Base-by-base conservation (phyloP, 441 rosid species). In the Gossypium trilobum region DNA sequence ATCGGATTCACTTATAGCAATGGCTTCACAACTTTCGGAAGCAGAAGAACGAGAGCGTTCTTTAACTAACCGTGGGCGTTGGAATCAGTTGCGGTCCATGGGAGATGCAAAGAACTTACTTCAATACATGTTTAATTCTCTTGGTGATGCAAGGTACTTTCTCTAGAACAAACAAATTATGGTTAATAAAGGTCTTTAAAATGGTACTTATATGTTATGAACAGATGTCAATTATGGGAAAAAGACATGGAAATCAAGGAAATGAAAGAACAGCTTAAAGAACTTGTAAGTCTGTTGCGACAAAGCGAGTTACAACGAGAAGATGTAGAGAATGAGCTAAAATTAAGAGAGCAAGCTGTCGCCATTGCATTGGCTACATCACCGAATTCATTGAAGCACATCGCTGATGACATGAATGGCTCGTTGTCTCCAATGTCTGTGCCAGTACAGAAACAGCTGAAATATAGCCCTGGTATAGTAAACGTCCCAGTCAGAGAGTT, bases 21-120 rank as follows among this genome's bases (percentile, higher is more conserved):
- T 95, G 99, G 99, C 99, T 66, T 91, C 98, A 76, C 98, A 95
- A 82, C 97, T 95, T 72, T 95, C 98, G 17, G 99, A 95, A 84
- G 98, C 96, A 73, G 97, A 92, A 81, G 99, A 95, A 79, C 82
- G 97, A 19, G 99, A 95, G 61, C 95, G 98, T 68, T 89, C 84
- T 19, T 87, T 95, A 68, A 82, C 90, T 63, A 89, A 69, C 73
- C 95, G 97, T 80, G 99, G 99, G 14, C 97, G 97, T 56, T 95
- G 99, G 99, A 92, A 86, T 86, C 98, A 95, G 78, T 78, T 95
- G 80, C 91, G 96, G 6, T 95, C 98, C 72, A 95, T 95, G 99
- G 97, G 89, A 77, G 98, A 95, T 76, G 98, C 98, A 8, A 95
- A 95, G 89, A 92, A 83, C 82, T 84, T 95, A 82, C 98, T 92